Evolutionary conservation across 768 basidiomycete genomes (phyloP).

Genomic region (Cytidiella melzeri): DNA sequence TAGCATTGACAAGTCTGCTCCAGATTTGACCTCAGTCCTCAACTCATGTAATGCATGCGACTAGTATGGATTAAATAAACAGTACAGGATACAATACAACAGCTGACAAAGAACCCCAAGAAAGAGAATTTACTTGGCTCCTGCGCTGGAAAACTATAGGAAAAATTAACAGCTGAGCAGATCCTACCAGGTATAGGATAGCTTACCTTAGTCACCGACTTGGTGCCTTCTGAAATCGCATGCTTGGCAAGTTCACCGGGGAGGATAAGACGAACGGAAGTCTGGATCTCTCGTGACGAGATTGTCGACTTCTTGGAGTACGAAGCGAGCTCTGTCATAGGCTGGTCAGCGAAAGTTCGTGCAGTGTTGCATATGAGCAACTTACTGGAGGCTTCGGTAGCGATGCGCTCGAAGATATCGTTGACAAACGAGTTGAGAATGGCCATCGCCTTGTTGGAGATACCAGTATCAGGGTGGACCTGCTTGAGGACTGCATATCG

Average conservation of each 20-base stretch:
- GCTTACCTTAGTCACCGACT: slow-evolving; percentile 79
- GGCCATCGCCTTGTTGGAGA: slow-evolving; percentile 98
- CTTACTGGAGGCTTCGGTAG: slow-evolving; percentile 83
- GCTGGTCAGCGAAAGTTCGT: slow-evolving; percentile 3
- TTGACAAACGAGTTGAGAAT: slow-evolving; percentile 96
- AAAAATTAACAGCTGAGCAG: not conserved
- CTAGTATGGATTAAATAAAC: slow-evolving; percentile 5
- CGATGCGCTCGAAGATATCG: slow-evolving; percentile 93
- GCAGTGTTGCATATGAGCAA: slow-evolving; percentile 12
- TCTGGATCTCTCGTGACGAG: slow-evolving; percentile 97
- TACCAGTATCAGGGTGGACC: slow-evolving; percentile 98
- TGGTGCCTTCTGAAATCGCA: slow-evolving; percentile 91
- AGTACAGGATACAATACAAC: slow-evolving; percentile 15
- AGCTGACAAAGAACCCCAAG: not conserved
- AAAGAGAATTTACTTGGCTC: slow-evolving; percentile 45
- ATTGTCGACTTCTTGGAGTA: slow-evolving; percentile 99
- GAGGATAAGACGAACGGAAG: slow-evolving; percentile 92
- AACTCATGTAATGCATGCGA: not conserved
- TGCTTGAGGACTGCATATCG: slow-evolving; percentile 74
- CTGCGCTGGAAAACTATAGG: slow-evolving; percentile 63
- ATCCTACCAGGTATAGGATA: too few relatives aligned
- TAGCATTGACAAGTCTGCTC: too few relatives aligned
- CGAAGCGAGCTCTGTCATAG: slow-evolving; percentile 75
- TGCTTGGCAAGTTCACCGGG: slow-evolving; percentile 95
- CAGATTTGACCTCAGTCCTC: too few relatives aligned